phyloP scores from a whole-genome alignment of 2,329 filamentous ascomycete genomes.

The Pseudocercospora ulei region DNA sequence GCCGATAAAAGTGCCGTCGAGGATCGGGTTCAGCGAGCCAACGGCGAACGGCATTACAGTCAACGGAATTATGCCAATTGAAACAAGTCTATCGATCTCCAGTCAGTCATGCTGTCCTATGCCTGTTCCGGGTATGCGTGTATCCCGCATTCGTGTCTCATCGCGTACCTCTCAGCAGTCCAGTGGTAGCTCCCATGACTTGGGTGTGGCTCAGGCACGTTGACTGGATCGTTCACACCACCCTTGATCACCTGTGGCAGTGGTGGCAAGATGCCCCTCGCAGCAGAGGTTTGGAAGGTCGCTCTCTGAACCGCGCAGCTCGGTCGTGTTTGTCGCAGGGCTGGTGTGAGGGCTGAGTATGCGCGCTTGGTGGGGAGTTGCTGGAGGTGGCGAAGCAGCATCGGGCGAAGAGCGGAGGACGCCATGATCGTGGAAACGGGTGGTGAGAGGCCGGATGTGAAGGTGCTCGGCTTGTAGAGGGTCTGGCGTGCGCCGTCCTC shows the following conservation, averaged over 20 bases:
- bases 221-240: constrained; percentile 75
- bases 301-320: constrained; percentile 46
- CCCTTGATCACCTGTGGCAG: constrained; percentile 50
- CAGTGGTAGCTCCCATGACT: constrained; percentile 95
- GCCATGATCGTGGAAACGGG: constrained; percentile 40
- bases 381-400: constrained; percentile 43
- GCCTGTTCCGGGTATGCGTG: neutral
- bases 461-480: neutral
- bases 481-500: neutral
- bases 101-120: constrained; percentile 9
- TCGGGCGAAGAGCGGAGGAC: constrained; percentile 45
- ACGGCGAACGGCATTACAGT: constrained; percentile 85
- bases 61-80: constrained; percentile 72
- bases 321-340: constrained; percentile 34
- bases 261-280: constrained; percentile 67
- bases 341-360: constrained; percentile 31
- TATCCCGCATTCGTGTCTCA: neutral
- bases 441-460: constrained; percentile 4
- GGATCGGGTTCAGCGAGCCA: constrained; percentile 77
- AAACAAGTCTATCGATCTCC: constrained; percentile 51
- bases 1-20: constrained; percentile 77
- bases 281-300: constrained; percentile 76
- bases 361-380: constrained; percentile 36
- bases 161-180: constrained; percentile 68
- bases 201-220: constrained; percentile 60